phyloP scores from a whole-genome alignment of 2,329 filamentous ascomycete genomes.

The Diplodia corticola region DNA sequence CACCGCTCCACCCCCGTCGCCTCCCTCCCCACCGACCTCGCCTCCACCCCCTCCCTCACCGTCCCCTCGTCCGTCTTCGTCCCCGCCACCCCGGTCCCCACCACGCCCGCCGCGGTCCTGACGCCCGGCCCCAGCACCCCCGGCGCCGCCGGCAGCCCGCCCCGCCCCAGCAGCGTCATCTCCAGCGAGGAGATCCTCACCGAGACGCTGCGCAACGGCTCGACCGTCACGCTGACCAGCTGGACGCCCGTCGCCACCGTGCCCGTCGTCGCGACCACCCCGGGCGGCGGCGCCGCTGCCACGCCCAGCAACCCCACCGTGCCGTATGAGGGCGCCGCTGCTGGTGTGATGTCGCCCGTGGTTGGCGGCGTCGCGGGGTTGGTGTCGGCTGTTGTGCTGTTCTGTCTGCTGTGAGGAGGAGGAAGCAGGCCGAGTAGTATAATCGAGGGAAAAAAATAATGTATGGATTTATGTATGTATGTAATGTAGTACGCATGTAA shows the following conservation, averaged over 20 bases:
- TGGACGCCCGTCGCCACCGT: neutral
- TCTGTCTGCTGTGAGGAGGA: slow-evolving; percentile 1
- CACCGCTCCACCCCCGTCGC: slow-evolving; percentile 12
- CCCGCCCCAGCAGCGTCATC: neutral
- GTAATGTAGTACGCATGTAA: slow-evolving; percentile 2
- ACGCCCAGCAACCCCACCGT: neutral
- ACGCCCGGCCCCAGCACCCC: neutral
- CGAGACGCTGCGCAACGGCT: neutral
- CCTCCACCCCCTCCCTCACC: slow-evolving; percentile 8
- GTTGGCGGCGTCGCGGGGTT: neutral
- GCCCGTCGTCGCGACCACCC: neutral
- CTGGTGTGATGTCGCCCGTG: neutral
- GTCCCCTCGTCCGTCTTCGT: slow-evolving; percentile 1
- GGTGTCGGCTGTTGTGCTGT: neutral
- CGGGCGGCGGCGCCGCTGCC: too few species aligned
- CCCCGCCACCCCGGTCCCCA: neutral
- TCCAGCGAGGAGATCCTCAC: slow-evolving; percentile 1
- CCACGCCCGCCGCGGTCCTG: neutral
- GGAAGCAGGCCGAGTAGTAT: neutral
- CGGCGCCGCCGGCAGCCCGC: neutral
- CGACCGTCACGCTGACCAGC: neutral
- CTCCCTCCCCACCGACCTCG: neutral
- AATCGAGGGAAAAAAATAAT: slow-evolving; percentile 2
- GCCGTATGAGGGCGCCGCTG: neutral
- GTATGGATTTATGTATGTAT: slow-evolving; percentile 10